A percentile compares a stretch with the other conserved stretches of the same genome.
Conservation (phyloP, 495 filamentous ascomycete genomes). For the Penicillium samsonianum region DNA sequence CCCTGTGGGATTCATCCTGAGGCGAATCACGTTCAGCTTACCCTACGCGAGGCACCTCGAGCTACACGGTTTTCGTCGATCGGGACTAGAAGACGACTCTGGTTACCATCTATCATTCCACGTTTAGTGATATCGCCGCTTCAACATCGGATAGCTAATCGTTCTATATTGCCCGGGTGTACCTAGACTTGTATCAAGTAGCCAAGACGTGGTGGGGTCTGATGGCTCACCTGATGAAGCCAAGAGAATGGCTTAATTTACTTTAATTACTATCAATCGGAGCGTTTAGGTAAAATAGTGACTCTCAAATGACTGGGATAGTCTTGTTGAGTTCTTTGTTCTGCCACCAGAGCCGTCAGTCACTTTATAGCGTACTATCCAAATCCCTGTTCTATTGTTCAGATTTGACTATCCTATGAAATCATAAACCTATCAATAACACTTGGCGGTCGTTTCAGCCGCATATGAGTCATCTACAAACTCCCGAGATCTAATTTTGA, state of each 20-base stretch:
- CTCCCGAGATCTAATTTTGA: background rate
- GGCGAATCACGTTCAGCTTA: background rate
- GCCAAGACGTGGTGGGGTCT: background rate
- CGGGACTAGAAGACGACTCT: background rate
- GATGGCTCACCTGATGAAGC: background rate
- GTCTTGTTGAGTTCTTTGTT: background rate
- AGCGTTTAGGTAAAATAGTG: background rate
- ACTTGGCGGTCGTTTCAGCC: background rate
- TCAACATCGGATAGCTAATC: background rate
- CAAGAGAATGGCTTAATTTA: slow-evolving; percentile 7
- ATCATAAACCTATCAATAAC: background rate
- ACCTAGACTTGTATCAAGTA: background rate
- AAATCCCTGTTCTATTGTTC: no score
- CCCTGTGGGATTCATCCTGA: background rate
- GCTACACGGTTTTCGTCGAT: background rate
- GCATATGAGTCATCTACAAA: background rate
- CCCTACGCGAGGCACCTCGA: background rate
- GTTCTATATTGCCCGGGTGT: background rate
- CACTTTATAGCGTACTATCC: background rate
- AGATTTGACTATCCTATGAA: background rate
- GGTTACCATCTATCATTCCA: background rate
- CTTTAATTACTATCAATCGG: background rate
- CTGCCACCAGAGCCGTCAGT: background rate
- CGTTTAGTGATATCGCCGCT: background rate
- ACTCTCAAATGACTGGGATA: background rate